A percentile compares a stretch with the other conserved stretches of the same genome.
Conservation (phyloP, 2,329 filamentous ascomycete genomes). For the Fusarium staphyleae region DNA sequence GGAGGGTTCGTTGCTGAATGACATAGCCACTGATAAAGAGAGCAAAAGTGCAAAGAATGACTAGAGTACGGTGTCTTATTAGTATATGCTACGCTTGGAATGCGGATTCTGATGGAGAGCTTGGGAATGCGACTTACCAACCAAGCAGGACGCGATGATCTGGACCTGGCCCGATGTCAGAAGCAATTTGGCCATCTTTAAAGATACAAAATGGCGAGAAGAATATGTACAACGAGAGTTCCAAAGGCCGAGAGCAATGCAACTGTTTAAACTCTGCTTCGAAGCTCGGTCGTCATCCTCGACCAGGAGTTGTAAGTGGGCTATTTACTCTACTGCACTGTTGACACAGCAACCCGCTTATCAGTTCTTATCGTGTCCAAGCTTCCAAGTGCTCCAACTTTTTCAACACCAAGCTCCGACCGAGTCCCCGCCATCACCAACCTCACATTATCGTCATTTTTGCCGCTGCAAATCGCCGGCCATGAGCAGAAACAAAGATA, state of each 20-base stretch:
- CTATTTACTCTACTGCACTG: constrained; percentile 34
- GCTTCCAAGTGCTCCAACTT: constrained; percentile 27
- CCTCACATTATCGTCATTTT: constrained; percentile 12
- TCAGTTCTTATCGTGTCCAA: constrained; percentile 35
- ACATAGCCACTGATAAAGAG: constrained; percentile 89
- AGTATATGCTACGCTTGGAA: constrained; percentile 23
- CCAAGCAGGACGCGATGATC: constrained; percentile 66
- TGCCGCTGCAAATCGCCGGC: constrained; percentile 16
- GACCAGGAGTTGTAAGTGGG: constrained; percentile 4
- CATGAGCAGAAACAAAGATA: constrained; percentile 53
- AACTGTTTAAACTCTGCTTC: constrained; percentile 2
- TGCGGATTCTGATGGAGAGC: constrained; percentile 15
- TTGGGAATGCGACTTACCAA: constrained; percentile 59
- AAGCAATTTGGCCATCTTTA: constrained; percentile 55
- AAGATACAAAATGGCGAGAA: background rate
- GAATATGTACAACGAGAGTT: background rate
- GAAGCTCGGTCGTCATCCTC: constrained; percentile 25
- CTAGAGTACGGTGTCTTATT: constrained; percentile 47
- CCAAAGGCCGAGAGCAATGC: background rate
- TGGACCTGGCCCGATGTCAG: constrained; percentile 76
- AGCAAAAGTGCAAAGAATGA: constrained; percentile 78
- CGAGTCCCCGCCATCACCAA: constrained; percentile 22
- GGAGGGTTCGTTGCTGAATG: constrained; percentile 85
- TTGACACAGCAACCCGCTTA: constrained; percentile 57
- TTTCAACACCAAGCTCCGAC: constrained; percentile 27